Conservation (phyloP, 495 filamentous ascomycete species). For the Penicillium bovifimosum region DNA sequence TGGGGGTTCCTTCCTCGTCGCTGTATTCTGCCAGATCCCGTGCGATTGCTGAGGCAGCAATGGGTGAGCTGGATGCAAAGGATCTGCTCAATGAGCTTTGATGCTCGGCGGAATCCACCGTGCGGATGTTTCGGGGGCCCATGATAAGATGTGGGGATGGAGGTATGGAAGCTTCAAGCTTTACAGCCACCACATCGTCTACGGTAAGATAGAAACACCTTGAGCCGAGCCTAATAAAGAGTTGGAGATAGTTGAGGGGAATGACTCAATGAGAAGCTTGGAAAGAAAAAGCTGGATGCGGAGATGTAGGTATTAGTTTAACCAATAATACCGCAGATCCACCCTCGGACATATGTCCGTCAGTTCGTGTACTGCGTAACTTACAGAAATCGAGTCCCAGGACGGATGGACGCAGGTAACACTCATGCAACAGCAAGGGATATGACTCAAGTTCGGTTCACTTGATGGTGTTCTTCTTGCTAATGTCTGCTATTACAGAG, state of each 20-base stretch:
- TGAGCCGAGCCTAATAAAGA: too few relatives aligned
- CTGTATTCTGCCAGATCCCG: constrained; percentile 58
- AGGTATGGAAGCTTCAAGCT: background rate
- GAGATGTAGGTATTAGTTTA: background rate
- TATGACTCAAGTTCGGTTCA: background rate
- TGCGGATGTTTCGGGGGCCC: constrained; percentile 20
- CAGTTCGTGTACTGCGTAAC: background rate
- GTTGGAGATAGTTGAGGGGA: background rate
- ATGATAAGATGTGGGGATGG: constrained; percentile 9
- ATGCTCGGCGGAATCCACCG: constrained; percentile 20
- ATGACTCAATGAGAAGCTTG: constrained; percentile 2
- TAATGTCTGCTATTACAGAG: too few relatives aligned
- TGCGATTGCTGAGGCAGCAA: constrained; percentile 64
- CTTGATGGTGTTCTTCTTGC: too few relatives aligned
- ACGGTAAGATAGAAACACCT: background rate
- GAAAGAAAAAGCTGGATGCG: constrained; percentile 1
- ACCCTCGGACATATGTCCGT: background rate
- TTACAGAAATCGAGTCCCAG: background rate
- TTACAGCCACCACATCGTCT: constrained; percentile 13
- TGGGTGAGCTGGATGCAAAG: constrained; percentile 54
- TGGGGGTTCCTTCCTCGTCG: constrained; percentile 42
- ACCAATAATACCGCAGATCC: background rate
- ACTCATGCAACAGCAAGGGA: background rate
- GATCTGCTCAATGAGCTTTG: constrained; percentile 26
- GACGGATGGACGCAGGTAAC: background rate